A percentile compares a stretch with the other conserved stretches of the same genome.
Evolutionary conservation across 306 rosid genomes (phyloP).

Genomic region (Cicer cuneatum): DNA sequence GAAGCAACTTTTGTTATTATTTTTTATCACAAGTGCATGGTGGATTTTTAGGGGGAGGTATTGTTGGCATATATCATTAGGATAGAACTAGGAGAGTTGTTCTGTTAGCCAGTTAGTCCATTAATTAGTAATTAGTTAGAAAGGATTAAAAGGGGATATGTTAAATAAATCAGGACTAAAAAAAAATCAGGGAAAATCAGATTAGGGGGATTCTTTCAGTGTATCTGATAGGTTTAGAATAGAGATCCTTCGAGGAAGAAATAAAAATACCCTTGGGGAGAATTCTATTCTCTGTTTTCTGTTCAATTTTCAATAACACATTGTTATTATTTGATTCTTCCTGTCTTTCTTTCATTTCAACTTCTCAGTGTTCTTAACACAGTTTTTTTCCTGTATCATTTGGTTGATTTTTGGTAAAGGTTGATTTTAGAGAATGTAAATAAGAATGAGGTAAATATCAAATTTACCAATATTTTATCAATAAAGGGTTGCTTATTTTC

Average conservation of each 20-base stretch:
- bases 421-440: too few relatives aligned
- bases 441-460: too few relatives aligned
- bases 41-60: too few relatives aligned
- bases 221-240: neutral
- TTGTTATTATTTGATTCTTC: too few relatives aligned
- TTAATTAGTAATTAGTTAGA: neutral
- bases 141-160: neutral
- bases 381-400: neutral
- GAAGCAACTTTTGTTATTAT: conserved; percentile 2
- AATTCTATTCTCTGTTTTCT: neutral
- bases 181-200: neutral
- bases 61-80: neutral
- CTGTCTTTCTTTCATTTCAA: too few relatives aligned
- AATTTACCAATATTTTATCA: too few relatives aligned
- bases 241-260: neutral
- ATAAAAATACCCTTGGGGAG: neutral
- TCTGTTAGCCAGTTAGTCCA: neutral
- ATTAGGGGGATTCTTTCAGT: neutral
- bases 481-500: too few relatives aligned
- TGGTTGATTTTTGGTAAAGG: too few relatives aligned
- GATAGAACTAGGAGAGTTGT: neutral
- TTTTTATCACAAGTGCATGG: too few relatives aligned
- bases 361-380: neutral
- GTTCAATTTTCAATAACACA: neutral
- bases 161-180: too few relatives aligned